Conservation (phyloP, 2,329 filamentous ascomycete genomes). For the Lachnellula arida region DNA sequence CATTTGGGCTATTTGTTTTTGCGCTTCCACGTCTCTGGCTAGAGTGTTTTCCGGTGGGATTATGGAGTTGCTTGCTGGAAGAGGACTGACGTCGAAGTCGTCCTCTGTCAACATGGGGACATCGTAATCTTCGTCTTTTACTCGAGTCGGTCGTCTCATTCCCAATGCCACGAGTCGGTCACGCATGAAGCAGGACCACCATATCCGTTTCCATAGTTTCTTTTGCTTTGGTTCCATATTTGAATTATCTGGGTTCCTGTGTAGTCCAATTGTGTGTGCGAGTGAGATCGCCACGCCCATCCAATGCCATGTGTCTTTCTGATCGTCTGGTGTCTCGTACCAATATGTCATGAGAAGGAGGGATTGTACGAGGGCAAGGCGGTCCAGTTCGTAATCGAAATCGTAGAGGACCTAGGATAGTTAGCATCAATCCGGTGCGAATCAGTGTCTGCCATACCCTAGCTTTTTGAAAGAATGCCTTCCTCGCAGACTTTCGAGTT, state of each 20-base stretch:
- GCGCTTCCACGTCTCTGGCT: conserved; percentile 65
- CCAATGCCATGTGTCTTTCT: conserved; percentile 98
- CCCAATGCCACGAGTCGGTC: conserved; percentile 88
- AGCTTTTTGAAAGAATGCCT: conserved; percentile 83
- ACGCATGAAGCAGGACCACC: conserved; percentile 97
- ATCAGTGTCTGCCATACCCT: conserved; percentile 53
- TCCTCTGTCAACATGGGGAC: conserved; percentile 81
- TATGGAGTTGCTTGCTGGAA: conserved; percentile 63
- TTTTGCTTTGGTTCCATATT: conserved; percentile 70
- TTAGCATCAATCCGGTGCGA: conserved; percentile 9
- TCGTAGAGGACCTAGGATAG: conserved; percentile 71
- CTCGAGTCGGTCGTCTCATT: conserved; percentile 87
- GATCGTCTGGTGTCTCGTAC: conserved; percentile 95
- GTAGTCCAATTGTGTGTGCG: conserved; percentile 87
- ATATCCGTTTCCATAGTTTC: conserved; percentile 88
- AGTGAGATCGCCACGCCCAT: conserved; percentile 94
- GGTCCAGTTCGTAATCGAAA: conserved; percentile 90
- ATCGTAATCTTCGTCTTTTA: conserved; percentile 90
- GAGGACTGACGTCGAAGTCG: conserved; percentile 74
- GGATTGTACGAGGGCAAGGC: conserved; percentile 82
- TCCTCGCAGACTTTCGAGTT: conserved; percentile 75
- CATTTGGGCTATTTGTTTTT: conserved; percentile 76
- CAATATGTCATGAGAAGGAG: conserved; percentile 93
- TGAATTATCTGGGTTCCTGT: conserved; percentile 77
- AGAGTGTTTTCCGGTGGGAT: conserved; percentile 67